Conservation (phyloP, 1,284 basidiomycete genomes). For the Puccinia coronata region DNA sequence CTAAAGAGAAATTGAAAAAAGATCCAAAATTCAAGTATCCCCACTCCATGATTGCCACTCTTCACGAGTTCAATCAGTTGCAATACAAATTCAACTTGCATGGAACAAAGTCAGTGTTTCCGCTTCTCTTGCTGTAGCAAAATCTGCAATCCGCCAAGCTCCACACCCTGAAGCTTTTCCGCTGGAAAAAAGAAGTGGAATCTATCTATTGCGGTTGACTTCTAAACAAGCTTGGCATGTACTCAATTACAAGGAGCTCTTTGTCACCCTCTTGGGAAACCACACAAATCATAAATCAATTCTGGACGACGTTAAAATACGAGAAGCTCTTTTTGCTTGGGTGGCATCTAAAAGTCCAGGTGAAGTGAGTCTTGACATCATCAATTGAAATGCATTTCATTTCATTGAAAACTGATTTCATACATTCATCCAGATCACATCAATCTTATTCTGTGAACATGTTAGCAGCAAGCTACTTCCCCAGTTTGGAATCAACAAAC, state of each 20-base stretch:
- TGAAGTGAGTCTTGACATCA: not conserved
- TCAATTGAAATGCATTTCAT: not conserved
- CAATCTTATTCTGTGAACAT: not conserved
- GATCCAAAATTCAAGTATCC: constrained; percentile 1
- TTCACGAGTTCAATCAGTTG: not conserved
- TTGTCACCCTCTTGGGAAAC: not conserved
- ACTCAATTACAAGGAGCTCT: not conserved
- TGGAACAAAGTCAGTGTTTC: not conserved
- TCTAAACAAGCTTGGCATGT: not conserved
- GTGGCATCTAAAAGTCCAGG: not conserved
- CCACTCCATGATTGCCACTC: not conserved
- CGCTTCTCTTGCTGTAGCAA: not conserved
- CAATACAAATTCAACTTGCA: not conserved
- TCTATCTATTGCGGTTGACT: not conserved
- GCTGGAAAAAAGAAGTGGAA: not conserved
- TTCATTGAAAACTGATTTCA: not conserved
- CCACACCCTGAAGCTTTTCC: not conserved
- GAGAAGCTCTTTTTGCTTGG: not conserved
- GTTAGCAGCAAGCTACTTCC: not conserved
- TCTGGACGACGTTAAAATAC: not conserved
- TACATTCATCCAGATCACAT: not conserved
- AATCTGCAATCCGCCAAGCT: not conserved
- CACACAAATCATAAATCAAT: not conserved
- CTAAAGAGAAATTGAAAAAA: not conserved
- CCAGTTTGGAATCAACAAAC: not conserved